These are phyloP conservation scores for Ampelomyces quisqualis DNA, from an alignment of 2,329 filamentous ascomycete species.

Conservation along the genomic window DNA sequence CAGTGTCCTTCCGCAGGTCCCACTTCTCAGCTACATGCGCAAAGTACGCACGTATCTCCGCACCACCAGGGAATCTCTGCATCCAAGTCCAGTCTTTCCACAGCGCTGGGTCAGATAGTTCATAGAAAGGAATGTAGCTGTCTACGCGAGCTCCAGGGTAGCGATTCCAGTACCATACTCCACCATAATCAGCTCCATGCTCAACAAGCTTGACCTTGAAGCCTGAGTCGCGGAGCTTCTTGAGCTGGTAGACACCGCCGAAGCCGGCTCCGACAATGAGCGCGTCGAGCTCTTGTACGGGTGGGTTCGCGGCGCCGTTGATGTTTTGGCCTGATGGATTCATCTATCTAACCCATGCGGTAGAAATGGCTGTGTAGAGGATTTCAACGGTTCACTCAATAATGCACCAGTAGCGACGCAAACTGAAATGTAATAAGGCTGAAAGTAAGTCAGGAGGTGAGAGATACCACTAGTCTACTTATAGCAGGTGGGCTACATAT, in stretches of 20 bases:
- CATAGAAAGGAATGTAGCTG: constrained; percentile 20
- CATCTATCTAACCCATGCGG: background rate
- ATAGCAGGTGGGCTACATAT: too few relatives aligned
- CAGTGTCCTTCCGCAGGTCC: constrained; percentile 23
- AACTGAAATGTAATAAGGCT: too few relatives aligned
- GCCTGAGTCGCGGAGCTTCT: constrained; percentile 25
- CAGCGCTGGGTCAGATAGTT: constrained; percentile 23
- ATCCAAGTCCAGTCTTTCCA: constrained; percentile 23
- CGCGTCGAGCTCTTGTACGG: background rate
- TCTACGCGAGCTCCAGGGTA: constrained; percentile 36
- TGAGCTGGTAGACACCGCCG: constrained; percentile 30
- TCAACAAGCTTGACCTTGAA: constrained; percentile 28
- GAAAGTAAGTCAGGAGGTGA: too few relatives aligned
- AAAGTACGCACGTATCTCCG: constrained; percentile 25
- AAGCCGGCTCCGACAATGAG: constrained; percentile 32
- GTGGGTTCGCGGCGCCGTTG: background rate
- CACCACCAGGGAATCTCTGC: constrained; percentile 22
- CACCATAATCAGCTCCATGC: constrained; percentile 18
- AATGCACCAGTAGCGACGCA: too few relatives aligned
- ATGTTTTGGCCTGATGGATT: background rate
- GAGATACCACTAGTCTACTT: too few relatives aligned
- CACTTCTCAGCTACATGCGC: constrained; percentile 19
- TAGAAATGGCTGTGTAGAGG: too few relatives aligned
- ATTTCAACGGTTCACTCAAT: too few relatives aligned
- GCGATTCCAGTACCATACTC: constrained; percentile 32